Evolutionary conservation across 202 grass and related monocot species (phyloP).

Genomic region (Setaria viridis): DNA sequence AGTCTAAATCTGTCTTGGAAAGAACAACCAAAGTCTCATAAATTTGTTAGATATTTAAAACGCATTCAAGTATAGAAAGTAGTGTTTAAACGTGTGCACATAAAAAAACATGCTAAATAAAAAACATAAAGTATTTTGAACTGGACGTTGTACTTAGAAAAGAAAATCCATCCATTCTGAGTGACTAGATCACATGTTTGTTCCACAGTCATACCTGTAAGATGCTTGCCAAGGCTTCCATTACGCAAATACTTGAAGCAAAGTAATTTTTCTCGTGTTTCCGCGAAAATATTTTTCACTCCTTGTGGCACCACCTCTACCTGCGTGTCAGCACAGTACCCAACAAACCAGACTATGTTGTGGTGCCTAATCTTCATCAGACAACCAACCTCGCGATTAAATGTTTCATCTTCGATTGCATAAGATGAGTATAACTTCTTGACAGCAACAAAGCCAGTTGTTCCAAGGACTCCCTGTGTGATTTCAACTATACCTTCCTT

Average conservation of each 20-base stretch:
- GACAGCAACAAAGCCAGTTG: not conserved
- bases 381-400: not conserved
- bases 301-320: accelerated
- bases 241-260: not conserved
- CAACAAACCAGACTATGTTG: conserved; percentile 9
- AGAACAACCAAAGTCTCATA: no score
- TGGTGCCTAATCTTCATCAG: not conserved
- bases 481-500: no score
- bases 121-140: no score
- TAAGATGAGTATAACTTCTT: not conserved
- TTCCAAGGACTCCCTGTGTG: not conserved
- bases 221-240: not conserved
- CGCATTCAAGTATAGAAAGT: no score
- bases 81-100: no score
- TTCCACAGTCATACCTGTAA: not conserved
- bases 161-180: no score
- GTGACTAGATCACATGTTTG: no score
- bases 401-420: not conserved
- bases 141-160: no score
- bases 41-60: no score
- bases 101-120: no score
- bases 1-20: no score
- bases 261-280: not conserved
- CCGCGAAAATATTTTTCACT: not conserved
- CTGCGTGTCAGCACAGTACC: not conserved